Evolutionary conservation across 169 alveolate genomes (phyloP), one percentile per base, ranked within the genome.

Genomic region (Cryptosporidium xiaoi): DNA sequence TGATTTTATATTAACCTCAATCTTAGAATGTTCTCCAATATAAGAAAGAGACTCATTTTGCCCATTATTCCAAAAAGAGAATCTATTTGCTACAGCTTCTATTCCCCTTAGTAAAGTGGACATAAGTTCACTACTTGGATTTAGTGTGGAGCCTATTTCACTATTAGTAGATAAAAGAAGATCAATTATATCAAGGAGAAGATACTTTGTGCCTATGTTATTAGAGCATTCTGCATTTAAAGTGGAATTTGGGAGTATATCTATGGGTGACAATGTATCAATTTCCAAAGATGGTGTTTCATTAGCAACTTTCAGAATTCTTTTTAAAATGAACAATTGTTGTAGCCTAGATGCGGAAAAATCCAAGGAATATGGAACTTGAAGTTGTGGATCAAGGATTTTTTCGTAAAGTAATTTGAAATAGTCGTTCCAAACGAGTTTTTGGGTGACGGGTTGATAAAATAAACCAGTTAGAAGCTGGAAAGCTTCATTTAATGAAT

Each of bases 221-320:
- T 77, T 77, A 13, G 87, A 51, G 34, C 87, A 77, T 46, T 77
- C 87, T 10, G 87, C 69, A 62, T 77, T 77, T 36, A 77, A 33
- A 15, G 87, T 77, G 27, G 55, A 15, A 60, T 77, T 77, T 62
- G 87, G 51, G 13, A 77, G 29, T 16, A 77, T 62, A 16, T 60
- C 36, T 8, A 77, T 4, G 31, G 87, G 87, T 16, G 71, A 53
- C 34, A 77, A 44, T 13, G 87, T 77, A 20, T 77, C 87, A 24
- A 77, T 60, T 48, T 62, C 36, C 33, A 77, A 24, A n/a, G 40
- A 15, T 12, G 84, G 87, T 20, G 58, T 77, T 40, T 34, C 29
- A 40, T 27, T 3, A 58, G 87, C 36, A 4, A 60, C 64, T 20
- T 60, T 51, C 13, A 77, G 64, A 13, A 77, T 31, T 40, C 55